Evolutionary conservation across 805 yeast genomes (phyloP).

Genomic region (Torulaspora quercuum): DNA sequence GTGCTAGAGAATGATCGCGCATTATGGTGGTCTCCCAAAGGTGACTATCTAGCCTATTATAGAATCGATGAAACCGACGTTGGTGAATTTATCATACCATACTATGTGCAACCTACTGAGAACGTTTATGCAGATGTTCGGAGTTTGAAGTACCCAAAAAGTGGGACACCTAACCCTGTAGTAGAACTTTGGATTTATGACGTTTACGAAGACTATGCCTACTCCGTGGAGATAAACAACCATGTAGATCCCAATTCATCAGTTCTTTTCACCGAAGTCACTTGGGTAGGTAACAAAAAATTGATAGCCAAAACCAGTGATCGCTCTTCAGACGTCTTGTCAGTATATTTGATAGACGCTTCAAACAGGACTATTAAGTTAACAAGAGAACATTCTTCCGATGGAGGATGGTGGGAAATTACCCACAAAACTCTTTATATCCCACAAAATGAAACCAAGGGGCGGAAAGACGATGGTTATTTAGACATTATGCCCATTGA

Average conservation of each 20-base stretch:
- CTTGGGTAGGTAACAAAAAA: conserved; percentile 60
- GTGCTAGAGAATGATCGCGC: conserved; percentile 68
- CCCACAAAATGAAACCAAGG: conserved; percentile 45
- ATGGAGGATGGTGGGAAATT: conserved; percentile 75
- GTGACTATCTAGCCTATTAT: conserved; percentile 59
- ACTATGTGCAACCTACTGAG: conserved; percentile 57
- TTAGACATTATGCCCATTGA: conserved; percentile 69
- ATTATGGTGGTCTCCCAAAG: conserved; percentile 84
- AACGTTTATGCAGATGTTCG: conserved; percentile 59
- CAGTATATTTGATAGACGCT: conserved; percentile 54
- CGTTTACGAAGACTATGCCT: conserved; percentile 30
- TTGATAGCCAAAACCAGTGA: conserved; percentile 57
- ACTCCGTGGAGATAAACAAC: conserved; percentile 44
- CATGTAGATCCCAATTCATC: conserved; percentile 38
- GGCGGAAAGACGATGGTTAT: conserved; percentile 61
- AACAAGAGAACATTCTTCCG: conserved; percentile 48
- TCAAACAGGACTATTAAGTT: conserved; percentile 35
- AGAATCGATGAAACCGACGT: conserved; percentile 72
- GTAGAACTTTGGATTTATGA: conserved; percentile 54
- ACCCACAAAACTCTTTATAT: conserved; percentile 58
- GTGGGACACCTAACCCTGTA: conserved; percentile 72
- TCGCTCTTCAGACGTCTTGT: conserved; percentile 63
- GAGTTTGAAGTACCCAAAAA: conserved; percentile 74
- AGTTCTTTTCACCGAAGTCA: conserved; percentile 59
- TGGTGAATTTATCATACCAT: conserved; percentile 69